These are phyloP conservation scores for Leptographium lundbergii DNA, from an alignment of 2,329 filamentous ascomycete genomes.

Conservation along the genomic window DNA sequence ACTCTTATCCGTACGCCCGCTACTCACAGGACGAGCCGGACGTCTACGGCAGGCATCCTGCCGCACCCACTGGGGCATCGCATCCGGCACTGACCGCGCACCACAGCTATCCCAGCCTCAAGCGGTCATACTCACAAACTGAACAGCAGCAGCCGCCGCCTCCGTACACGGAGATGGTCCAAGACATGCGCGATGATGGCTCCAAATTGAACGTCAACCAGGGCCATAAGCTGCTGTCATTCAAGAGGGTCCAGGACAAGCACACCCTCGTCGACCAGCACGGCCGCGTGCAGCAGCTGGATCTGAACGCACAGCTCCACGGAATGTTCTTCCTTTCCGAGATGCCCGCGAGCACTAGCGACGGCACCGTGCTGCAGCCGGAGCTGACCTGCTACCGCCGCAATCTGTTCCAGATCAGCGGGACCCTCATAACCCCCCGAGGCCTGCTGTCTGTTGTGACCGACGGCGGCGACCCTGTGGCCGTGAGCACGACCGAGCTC, in stretches of 20 bases:
- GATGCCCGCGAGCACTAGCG: conserved; percentile 51
- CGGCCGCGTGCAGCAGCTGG: conserved; percentile 47
- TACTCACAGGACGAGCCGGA: conserved; percentile 43
- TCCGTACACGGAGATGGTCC: conserved; percentile 47
- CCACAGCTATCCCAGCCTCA: conserved; percentile 42
- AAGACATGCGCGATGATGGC: conserved; percentile 45
- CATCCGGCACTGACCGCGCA: conserved; percentile 31
- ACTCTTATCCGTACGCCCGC: conserved; percentile 37
- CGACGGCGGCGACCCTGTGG: conserved; percentile 72
- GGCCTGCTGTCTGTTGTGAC: conserved; percentile 69
- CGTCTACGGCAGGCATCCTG: conserved; percentile 32
- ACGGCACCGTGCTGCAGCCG: conserved; percentile 49
- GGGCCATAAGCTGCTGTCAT: conserved; percentile 48
- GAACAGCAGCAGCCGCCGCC: conserved; percentile 26
- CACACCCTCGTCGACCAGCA: conserved; percentile 47
- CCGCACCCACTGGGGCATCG: conserved; percentile 13
- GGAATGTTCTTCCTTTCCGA: conserved; percentile 86
- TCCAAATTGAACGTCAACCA: conserved; percentile 45
- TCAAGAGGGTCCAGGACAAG: conserved; percentile 45
- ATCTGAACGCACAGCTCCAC: conserved; percentile 61
- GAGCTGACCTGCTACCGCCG: conserved; percentile 93
- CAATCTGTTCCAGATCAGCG: conserved; percentile 92
- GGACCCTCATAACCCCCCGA: conserved; percentile 69
- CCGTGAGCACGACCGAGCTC: conserved; percentile 72
- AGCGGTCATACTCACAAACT: conserved; percentile 43